Conservation (phyloP, 768 basidiomycete genomes). For the Chalciporus piperatus region DNA sequence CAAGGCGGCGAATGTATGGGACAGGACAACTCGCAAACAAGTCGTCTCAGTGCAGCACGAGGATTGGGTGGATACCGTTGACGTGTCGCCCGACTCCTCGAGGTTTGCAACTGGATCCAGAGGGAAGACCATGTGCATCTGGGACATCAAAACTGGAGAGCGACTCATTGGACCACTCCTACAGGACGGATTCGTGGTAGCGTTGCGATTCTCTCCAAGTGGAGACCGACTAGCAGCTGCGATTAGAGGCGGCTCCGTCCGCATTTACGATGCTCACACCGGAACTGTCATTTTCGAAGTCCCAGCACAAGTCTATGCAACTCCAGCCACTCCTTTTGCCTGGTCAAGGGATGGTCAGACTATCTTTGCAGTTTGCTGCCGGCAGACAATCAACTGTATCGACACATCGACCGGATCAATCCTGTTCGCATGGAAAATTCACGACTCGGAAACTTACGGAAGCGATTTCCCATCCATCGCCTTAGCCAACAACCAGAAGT, state of each 20-base stretch:
- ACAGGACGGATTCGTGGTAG: background rate
- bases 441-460: constrained; percentile 8
- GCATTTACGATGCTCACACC: background rate
- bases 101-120: background rate
- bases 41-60: no score
- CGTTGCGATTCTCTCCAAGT: background rate
- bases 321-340: constrained; percentile 13
- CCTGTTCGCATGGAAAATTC: constrained; percentile 14
- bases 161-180: background rate
- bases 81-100: no score
- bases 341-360: constrained; percentile 15
- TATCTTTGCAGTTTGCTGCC: constrained; percentile 11
- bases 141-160: background rate
- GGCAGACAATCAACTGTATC: constrained; percentile 8
- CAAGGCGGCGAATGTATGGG: no score
- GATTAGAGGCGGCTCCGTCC: background rate
- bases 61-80: no score
- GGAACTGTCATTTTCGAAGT: no score
- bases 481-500: constrained; percentile 11
- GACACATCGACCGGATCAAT: constrained; percentile 10
- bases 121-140: background rate
- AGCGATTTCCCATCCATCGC: constrained; percentile 6
- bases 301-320: no score
- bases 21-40: no score
- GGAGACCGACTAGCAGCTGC: background rate